Conservation (phyloP, 495 filamentous ascomycete genomes). For the Penicillium flavigenum region DNA sequence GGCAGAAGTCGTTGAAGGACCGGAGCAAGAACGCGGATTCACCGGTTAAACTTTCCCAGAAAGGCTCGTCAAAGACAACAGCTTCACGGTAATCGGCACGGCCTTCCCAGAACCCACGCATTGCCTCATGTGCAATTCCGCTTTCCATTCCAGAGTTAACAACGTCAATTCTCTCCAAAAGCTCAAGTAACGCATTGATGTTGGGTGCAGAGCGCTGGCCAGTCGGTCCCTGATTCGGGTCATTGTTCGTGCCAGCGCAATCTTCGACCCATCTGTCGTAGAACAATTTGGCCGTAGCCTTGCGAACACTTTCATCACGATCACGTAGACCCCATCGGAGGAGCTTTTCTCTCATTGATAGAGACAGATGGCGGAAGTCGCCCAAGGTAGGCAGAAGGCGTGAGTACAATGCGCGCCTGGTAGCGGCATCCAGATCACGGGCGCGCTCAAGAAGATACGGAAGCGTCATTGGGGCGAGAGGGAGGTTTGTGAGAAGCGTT, state of each 20-base stretch:
- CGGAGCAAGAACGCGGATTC: slow-evolving; percentile 85
- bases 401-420: slow-evolving; percentile 82
- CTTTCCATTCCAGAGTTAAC: slow-evolving; percentile 85
- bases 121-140: slow-evolving; percentile 86
- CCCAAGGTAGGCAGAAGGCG: slow-evolving; percentile 84
- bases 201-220: slow-evolving; percentile 59
- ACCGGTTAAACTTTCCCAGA: slow-evolving; percentile 82
- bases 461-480: slow-evolving; percentile 76
- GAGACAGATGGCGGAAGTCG: slow-evolving; percentile 91
- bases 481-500: slow-evolving; percentile 83
- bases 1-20: slow-evolving; percentile 92
- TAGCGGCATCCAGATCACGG: slow-evolving; percentile 80
- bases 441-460: slow-evolving; percentile 90
- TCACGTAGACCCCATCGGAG: slow-evolving; percentile 94
- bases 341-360: slow-evolving; percentile 95
- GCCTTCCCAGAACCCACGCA: slow-evolving; percentile 94
- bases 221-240: slow-evolving; percentile 43
- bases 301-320: slow-evolving; percentile 89
- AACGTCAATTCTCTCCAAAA: slow-evolving; percentile 91
- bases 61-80: slow-evolving; percentile 76
- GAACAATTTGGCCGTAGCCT: slow-evolving; percentile 87
- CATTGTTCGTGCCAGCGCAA: slow-evolving; percentile 65
- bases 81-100: slow-evolving; percentile 85
- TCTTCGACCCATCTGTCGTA: slow-evolving; percentile 95
- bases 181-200: slow-evolving; percentile 75